Base-by-base conservation (phyloP, 2,329 filamentous ascomycete species). In the Scedosporium dehoogii region DNA sequence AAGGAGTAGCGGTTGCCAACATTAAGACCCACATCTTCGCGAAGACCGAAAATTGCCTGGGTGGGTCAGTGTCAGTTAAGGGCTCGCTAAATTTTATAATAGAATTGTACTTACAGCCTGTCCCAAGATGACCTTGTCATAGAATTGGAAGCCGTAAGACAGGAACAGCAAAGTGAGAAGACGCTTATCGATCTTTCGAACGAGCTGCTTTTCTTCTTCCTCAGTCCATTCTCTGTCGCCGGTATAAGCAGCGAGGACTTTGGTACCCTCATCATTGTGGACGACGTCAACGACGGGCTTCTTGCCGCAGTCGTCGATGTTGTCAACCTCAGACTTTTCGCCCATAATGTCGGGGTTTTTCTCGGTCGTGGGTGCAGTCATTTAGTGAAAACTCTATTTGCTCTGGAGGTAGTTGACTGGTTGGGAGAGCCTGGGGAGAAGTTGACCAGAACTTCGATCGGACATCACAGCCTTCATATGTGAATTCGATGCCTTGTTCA, bases 51-150 rank as follows among this genome's bases (percentile, higher is more conserved):
- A 75, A 75, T 72, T 75, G 56, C 5, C 29, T n/a, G 63, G 14
- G 5, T 16, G 18, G 6, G 23, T 6, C 9, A 44, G 25, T 21
- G 16, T 58, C 38, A 38, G n/a, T n/a, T n/a, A n/a, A n/a, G n/a
- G n/a, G n/a, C n/a, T n/a, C n/a, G n/a, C n/a, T n/a, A n/a, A n/a
- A n/a, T n/a, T n/a, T n/a, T n/a, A n/a, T n/a, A n/a, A n/a, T n/a
- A 48, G 44, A 48, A 27, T 48, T 33, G 46, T 9, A 67, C 70
- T 63, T 68, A 79, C 79, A 56, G 81, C 81, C 65, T 83, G 80
- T 1, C 75, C 78, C n/a, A 84, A 69, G 76, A 83, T 82, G 2
- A 79, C 79, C 67, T 82, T 80, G 62, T 67, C 66, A 29, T 66
- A 66, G 6, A 63, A 65, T 55, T 67, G 66, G 5, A 68, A 63